phyloP scores from a whole-genome alignment of 176 grass and related monocot species.

The Miscanthus lutarioriparius region DNA sequence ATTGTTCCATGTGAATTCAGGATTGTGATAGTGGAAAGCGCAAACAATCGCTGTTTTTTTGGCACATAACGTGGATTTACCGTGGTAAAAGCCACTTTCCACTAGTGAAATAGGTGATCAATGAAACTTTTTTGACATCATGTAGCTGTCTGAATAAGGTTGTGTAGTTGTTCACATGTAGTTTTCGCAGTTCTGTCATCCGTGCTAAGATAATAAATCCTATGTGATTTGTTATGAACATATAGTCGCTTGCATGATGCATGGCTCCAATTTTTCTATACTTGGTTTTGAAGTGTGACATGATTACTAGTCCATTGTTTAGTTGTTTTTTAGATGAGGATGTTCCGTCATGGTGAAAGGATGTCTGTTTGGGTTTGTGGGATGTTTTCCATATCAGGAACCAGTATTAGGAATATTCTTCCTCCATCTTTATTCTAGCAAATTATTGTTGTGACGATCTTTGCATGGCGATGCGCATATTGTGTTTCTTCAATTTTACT shows the following conservation, averaged over 20 bases:
- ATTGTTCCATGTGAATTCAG: not conserved
- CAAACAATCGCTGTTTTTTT: not conserved
- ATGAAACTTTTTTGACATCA: not conserved
- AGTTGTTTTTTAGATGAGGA: not conserved
- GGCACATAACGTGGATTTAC: not conserved
- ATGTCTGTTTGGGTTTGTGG: not conserved
- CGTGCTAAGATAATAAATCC: conserved; percentile 25
- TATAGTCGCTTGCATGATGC: conserved; percentile 31
- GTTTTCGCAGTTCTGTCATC: conserved; percentile 27
- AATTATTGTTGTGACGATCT: not conserved
- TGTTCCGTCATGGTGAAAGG: not conserved
- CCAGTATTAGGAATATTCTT: conserved; percentile 8
- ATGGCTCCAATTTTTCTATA: not conserved
- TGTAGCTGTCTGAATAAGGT: not conserved
- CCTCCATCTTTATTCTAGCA: not conserved
- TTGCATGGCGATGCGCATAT: not conserved
- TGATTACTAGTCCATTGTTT: conserved; percentile 23
- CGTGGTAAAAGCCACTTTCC: not conserved
- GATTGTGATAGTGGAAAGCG: not conserved
- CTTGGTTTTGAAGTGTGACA: not conserved
- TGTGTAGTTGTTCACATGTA: conserved; percentile 25
- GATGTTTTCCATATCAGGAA: conserved; percentile 5
- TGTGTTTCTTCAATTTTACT: not conserved
- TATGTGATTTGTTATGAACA: conserved; percentile 18
- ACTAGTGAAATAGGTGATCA: not conserved